Evolutionary conservation across 192 early-diverging fungal species (phyloP).

Genomic region (Backusella australiensis): DNA sequence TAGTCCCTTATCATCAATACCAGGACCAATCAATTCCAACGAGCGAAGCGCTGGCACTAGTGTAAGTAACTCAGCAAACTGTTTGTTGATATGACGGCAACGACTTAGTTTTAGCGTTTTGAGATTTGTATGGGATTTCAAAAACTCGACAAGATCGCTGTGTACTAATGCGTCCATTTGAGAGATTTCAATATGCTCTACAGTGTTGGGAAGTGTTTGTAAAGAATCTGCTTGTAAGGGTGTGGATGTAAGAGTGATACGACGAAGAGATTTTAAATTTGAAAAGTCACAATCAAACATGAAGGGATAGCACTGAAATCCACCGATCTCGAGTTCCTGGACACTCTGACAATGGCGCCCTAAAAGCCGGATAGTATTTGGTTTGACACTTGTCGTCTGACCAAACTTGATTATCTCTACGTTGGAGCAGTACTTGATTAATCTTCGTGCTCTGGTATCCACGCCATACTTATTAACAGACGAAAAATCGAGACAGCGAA

Average conservation of each 20-base stretch:
- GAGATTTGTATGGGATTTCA: not conserved
- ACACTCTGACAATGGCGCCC: not conserved
- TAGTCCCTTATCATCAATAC: not conserved
- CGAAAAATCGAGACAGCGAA: not conserved
- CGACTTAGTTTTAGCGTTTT: not conserved
- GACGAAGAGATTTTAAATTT: not conserved
- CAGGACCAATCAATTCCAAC: not conserved
- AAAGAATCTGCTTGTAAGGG: not conserved
- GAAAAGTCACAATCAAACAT: constrained; percentile 13
- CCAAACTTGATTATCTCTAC: not conserved
- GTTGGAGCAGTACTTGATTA: not conserved
- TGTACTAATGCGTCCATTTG: constrained; percentile 1
- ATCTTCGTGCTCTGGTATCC: not conserved
- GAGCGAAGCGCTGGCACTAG: not conserved
- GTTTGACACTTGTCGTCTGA: not conserved
- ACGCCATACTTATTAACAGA: constrained; percentile 8
- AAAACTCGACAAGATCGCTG: not conserved
- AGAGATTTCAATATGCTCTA: not conserved
- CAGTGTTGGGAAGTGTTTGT: not conserved
- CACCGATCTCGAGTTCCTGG: not conserved
- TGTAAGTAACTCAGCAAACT: not conserved
- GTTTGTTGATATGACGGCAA: not conserved
- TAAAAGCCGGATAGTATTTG: not conserved
- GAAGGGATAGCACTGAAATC: not conserved
- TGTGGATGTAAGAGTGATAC: not conserved